phyloP scores from a whole-genome alignment of 768 basidiomycete species.

The Macrolepiota dolichaula region DNA sequence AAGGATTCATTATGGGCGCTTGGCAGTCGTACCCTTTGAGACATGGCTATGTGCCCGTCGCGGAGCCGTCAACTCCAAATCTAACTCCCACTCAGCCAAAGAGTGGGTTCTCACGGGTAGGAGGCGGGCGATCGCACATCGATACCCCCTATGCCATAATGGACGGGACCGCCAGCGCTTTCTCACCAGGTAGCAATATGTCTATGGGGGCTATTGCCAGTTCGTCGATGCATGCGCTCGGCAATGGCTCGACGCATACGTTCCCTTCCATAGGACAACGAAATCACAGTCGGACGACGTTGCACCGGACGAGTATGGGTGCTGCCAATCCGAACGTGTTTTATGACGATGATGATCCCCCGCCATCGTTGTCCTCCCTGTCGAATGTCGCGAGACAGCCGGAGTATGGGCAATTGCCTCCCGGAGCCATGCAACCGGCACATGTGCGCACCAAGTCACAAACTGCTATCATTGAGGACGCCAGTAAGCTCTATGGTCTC shows the following conservation, averaged over 20 bases:
- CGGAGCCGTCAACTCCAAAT: conserved; percentile 11
- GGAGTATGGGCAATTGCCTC: conserved; percentile 35
- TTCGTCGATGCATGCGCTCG: conserved; percentile 6
- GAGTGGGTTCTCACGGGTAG: conserved; percentile 77
- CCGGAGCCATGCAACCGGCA: conserved; percentile 63
- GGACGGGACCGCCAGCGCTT: conserved; percentile 23
- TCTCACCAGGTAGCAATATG: neutral
- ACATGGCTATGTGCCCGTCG: conserved; percentile 45
- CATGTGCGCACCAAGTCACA: conserved; percentile 79
- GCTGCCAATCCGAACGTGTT: neutral
- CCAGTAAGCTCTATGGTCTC: conserved; percentile 24
- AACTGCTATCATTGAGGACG: conserved; percentile 78
- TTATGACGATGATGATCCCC: conserved; percentile 38
- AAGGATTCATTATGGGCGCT: conserved; percentile 92
- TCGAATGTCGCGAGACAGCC: conserved; percentile 43
- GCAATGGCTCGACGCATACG: conserved; percentile 52
- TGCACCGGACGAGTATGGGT: conserved; percentile 7
- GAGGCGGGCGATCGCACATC: conserved; percentile 84
- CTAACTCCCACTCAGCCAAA: conserved; percentile 25
- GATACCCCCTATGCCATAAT: conserved; percentile 80
- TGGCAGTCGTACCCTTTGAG: conserved; percentile 66
- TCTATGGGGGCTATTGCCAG: conserved; percentile 7
- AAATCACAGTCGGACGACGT: conserved; percentile 19
- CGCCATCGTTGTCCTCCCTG: conserved; percentile 38
- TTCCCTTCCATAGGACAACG: conserved; percentile 62